Percentiles rank a stretch among this genome's conserved stretches.
These are phyloP conservation scores for Citrullus colocynthis DNA, from an alignment of 306 rosid genomes.

Conservation along the genomic window DNA sequence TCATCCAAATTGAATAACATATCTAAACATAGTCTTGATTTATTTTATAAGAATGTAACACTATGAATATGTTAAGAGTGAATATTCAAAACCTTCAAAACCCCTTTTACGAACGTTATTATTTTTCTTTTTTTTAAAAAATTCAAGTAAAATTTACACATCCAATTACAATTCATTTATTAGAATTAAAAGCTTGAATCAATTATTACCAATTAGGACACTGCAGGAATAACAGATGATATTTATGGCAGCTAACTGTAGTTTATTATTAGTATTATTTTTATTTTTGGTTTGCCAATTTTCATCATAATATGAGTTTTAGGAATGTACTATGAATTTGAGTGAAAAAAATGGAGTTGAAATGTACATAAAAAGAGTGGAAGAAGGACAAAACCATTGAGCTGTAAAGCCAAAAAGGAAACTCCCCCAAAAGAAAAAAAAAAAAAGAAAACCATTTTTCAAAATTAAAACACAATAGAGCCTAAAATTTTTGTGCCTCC, in stretches of 20 bases:
- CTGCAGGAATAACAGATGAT: not conserved
- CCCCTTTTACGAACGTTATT: too few relatives aligned
- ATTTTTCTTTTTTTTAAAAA: too few relatives aligned
- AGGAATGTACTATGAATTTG: not conserved
- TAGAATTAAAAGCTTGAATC: not conserved
- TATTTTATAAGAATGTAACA: too few relatives aligned
- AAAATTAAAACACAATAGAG: not conserved
- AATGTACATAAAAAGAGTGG: not conserved
- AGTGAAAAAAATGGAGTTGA: not conserved
- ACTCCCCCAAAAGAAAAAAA: not conserved
- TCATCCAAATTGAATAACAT: too few relatives aligned
- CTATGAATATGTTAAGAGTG: too few relatives aligned
- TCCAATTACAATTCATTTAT: not conserved
- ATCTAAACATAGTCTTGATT: too few relatives aligned
- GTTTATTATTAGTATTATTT: too few relatives aligned
- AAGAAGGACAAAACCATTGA: constrained; percentile 1
- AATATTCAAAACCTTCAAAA: too few relatives aligned
- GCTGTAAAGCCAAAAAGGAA: constrained; percentile 6
- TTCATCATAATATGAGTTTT: not conserved
- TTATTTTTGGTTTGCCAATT: not conserved
- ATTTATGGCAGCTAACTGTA: not conserved
- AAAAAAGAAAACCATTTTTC: not conserved
- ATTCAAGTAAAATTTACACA: too few relatives aligned
- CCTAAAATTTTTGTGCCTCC: not conserved
- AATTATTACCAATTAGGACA: not conserved